Conservation (phyloP, 2,329 filamentous ascomycete species). For the Nothomitra cinnamomea region DNA sequence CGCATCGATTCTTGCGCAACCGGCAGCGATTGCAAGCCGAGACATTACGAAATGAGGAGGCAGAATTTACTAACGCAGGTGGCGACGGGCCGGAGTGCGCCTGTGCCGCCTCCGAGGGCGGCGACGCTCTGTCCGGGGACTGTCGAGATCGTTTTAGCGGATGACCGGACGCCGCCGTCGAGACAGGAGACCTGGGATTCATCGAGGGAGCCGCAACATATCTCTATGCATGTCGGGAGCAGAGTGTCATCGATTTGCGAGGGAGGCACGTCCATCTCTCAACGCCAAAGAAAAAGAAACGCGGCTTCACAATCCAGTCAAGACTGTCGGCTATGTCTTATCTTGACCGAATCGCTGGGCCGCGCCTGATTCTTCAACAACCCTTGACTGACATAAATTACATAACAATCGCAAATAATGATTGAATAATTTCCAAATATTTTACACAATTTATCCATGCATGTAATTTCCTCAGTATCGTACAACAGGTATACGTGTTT, state of each 20-base stretch:
- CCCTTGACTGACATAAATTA: neutral
- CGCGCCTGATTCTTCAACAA: too few species aligned
- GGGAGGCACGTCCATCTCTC: too few species aligned
- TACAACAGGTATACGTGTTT: neutral
- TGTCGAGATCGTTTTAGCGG: slow-evolving; percentile 1
- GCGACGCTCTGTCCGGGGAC: neutral
- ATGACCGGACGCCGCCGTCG: neutral
- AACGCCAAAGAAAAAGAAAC: slow-evolving; percentile 1
- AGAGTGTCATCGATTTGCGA: neutral
- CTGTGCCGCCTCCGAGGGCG: slow-evolving; percentile 4
- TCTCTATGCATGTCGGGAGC: neutral
- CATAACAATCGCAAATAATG: neutral
- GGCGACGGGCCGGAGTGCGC: slow-evolving; percentile 13
- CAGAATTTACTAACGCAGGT: slow-evolving; percentile 13
- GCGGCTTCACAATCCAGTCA: neutral
- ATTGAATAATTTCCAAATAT: neutral
- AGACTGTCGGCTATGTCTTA: neutral
- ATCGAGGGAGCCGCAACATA: slow-evolving; percentile 2
- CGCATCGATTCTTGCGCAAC: slow-evolving; percentile 83
- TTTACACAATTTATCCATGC: too few species aligned
- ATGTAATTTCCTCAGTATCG: neutral
- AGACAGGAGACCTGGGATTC: slow-evolving; percentile 4
- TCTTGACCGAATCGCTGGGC: neutral
- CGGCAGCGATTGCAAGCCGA: slow-evolving; percentile 90
- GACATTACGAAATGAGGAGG: slow-evolving; percentile 58